Evolutionary conservation across 2,329 filamentous ascomycete species (phyloP).

Genomic region (Fusarium veterinarium): DNA sequence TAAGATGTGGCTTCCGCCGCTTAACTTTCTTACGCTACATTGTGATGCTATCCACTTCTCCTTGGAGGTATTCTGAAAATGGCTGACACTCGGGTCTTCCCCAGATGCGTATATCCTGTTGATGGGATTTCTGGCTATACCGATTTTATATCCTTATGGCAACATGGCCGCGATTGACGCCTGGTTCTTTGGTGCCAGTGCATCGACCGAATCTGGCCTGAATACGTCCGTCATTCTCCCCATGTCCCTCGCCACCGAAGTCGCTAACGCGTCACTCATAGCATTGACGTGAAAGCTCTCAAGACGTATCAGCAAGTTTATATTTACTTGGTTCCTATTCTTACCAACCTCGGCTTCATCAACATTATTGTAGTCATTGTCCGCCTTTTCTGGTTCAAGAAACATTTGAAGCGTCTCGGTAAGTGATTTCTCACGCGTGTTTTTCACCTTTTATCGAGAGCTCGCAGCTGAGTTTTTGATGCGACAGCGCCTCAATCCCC

Average conservation of each 20-base stretch:
- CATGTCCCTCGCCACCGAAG: no score
- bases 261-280: constrained; percentile 32
- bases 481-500: no score
- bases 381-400: constrained; percentile 58
- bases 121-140: neutral
- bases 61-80: neutral
- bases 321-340: constrained; percentile 60
- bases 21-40: neutral
- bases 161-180: neutral
- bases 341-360: constrained; percentile 61
- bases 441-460: no score
- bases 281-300: constrained; percentile 61
- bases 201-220: neutral
- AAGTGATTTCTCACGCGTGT: no score
- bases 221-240: neutral
- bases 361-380: constrained; percentile 61
- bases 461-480: no score
- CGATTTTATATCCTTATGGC: neutral
- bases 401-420: no score
- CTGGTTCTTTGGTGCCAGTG: neutral
- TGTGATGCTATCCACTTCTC: neutral
- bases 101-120: neutral
- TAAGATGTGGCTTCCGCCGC: neutral
- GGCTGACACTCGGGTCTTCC: neutral
- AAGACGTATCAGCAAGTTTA: constrained; percentile 63